A percentile compares a stretch with the other conserved stretches of the same genome.
phyloP scores from a whole-genome alignment of 495 filamentous ascomycete genomes.

The Neurospora sp. region DNA sequence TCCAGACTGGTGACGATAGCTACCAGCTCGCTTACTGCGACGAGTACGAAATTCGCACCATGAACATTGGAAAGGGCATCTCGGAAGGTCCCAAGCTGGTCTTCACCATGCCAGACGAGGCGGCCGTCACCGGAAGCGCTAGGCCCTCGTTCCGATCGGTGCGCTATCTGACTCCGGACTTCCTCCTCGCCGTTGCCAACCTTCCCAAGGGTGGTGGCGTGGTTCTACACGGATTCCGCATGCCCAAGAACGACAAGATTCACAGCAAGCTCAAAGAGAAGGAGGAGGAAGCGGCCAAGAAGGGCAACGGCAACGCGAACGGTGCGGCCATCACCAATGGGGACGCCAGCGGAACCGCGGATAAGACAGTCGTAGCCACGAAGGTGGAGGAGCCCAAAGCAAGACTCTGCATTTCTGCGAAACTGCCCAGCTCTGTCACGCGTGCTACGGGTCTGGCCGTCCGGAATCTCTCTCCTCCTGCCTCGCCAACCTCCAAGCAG shows the following conservation, averaged over 20 bases:
- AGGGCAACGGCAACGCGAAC: background rate
- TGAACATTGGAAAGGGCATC: slow-evolving; percentile 39
- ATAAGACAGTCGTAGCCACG: background rate
- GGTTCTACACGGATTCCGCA: slow-evolving; percentile 42
- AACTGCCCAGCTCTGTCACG: slow-evolving; percentile 32
- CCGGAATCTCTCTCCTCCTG: slow-evolving; percentile 47
- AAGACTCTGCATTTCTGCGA: slow-evolving; percentile 29
- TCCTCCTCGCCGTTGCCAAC: slow-evolving; percentile 55
- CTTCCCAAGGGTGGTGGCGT: slow-evolving; percentile 35
- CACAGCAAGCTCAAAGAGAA: slow-evolving; percentile 38
- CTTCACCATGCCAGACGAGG: slow-evolving; percentile 48
- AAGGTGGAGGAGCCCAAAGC: slow-evolving; percentile 24
- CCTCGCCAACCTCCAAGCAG: slow-evolving; percentile 31
- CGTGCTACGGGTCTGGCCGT: slow-evolving; percentile 65
- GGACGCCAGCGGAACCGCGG: background rate
- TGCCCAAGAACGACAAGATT: slow-evolving; percentile 24
- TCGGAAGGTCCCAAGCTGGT: slow-evolving; percentile 46
- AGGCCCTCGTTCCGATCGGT: slow-evolving; percentile 53
- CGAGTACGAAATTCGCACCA: slow-evolving; percentile 57
- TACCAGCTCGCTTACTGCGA: slow-evolving; percentile 75
- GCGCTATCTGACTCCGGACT: slow-evolving; percentile 69
- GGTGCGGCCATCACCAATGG: background rate
- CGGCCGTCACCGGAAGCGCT: slow-evolving; percentile 32
- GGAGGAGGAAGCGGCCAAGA: slow-evolving; percentile 13
- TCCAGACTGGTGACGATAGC: slow-evolving; percentile 45